Percentiles rank a stretch among this genome's conserved stretches.
Evolutionary conservation across 2,329 filamentous ascomycete species (phyloP).

Genomic region (Malbranchea cinnamomea): DNA sequence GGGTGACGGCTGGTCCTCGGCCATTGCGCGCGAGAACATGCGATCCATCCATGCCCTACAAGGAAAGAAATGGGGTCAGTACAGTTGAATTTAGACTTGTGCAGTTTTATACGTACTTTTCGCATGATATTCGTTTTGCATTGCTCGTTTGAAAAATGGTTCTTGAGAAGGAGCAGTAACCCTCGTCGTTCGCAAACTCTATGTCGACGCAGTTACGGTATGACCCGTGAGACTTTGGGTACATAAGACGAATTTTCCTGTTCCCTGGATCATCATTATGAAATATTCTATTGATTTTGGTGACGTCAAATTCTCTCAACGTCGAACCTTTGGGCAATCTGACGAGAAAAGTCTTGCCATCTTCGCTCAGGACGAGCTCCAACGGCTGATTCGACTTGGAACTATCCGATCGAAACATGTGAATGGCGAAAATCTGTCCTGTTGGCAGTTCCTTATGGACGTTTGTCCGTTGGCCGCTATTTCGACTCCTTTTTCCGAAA

Average conservation of each 20-base stretch:
- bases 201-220: slow-evolving; percentile 1
- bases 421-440: slow-evolving; percentile 3
- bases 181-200: slow-evolving; percentile 5
- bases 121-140: slow-evolving; percentile 1
- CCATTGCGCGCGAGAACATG: slow-evolving; percentile 14
- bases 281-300: slow-evolving; percentile 12
- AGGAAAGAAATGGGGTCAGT: too few species aligned
- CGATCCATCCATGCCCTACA: slow-evolving; percentile 22
- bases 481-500: slow-evolving; percentile 6
- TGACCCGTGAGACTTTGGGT: slow-evolving; percentile 12
- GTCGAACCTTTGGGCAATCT: neutral
- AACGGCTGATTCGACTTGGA: neutral
- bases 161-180: too few species aligned
- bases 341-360: slow-evolving; percentile 1
- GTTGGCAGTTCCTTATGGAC: neutral
- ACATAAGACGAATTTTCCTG: slow-evolving; percentile 17
- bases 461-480: neutral
- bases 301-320: slow-evolving; percentile 7
- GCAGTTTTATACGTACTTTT: slow-evolving; percentile 11
- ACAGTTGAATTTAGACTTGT: too few species aligned
- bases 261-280: slow-evolving; percentile 11
- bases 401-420: slow-evolving; percentile 2
- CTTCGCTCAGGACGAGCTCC: slow-evolving; percentile 3
- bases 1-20: neutral
- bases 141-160: too few species aligned